phyloP scores from a whole-genome alignment of 345 rosid genomes.

The Alliaria petiolata region DNA sequence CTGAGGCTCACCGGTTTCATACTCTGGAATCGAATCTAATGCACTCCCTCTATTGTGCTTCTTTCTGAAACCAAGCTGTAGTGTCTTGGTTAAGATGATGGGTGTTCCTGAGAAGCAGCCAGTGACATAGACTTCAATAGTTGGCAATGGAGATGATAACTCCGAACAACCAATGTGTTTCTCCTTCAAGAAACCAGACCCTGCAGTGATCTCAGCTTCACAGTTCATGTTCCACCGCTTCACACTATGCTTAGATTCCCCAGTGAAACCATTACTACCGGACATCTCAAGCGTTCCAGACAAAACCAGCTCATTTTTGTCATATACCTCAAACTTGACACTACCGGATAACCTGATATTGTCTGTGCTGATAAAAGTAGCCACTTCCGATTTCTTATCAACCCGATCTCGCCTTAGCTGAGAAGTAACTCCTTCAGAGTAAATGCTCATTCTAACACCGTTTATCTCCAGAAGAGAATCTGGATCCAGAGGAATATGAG shows the following conservation, averaged over 20 bases:
- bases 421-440: constrained; percentile 57
- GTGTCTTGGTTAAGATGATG: constrained; percentile 71
- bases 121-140: constrained; percentile 81
- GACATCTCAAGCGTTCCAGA: constrained; percentile 76
- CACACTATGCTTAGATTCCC: constrained; percentile 51
- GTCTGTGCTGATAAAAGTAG: constrained; percentile 86
- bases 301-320: constrained; percentile 56
- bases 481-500: constrained; percentile 67
- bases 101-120: constrained; percentile 79
- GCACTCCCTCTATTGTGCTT: constrained; percentile 47
- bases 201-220: constrained; percentile 50
- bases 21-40: constrained; percentile 77
- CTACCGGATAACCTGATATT: constrained; percentile 73
- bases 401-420: constrained; percentile 80
- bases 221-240: constrained; percentile 79
- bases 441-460: constrained; percentile 52
- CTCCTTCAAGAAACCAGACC: constrained; percentile 64
- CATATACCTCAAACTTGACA: constrained; percentile 76
- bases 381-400: constrained; percentile 76
- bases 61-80: constrained; percentile 63
- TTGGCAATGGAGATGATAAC: constrained; percentile 41
- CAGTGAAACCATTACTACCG: constrained; percentile 43
- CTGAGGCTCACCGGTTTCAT: constrained; percentile 48
- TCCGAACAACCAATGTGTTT: constrained; percentile 47
- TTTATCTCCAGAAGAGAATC: constrained; percentile 77